phyloP scores from a whole-genome alignment of 1,284 basidiomycete genomes.

The Ustilago esculenta region DNA sequence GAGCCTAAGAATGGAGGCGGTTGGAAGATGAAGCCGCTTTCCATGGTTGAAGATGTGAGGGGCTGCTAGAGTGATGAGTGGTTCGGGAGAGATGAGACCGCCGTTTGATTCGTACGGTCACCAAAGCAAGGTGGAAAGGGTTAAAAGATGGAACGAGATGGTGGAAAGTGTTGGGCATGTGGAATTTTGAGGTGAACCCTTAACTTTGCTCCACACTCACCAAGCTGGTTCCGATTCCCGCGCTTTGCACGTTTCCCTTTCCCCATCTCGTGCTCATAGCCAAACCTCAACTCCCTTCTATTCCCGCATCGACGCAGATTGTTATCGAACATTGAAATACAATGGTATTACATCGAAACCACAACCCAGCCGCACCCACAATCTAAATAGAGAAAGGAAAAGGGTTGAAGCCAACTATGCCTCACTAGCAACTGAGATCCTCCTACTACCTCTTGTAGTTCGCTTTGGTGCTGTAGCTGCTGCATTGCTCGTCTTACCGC shows the following conservation, averaged over 20 bases:
- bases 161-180: too few relatives aligned
- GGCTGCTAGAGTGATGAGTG: neutral
- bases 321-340: too few relatives aligned
- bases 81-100: too few relatives aligned
- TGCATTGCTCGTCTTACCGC: slow-evolving; percentile 23
- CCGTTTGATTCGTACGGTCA: too few relatives aligned
- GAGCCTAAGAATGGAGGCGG: slow-evolving; percentile 27
- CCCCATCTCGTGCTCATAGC: too few relatives aligned
- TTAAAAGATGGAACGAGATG: too few relatives aligned
- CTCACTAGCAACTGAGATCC: slow-evolving; percentile 36
- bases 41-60: too few relatives aligned
- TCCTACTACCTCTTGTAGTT: slow-evolving; percentile 20
- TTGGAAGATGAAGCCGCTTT: neutral
- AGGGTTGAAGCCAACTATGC: too few relatives aligned
- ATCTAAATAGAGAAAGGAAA: neutral
- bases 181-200: neutral
- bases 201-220: neutral
- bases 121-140: too few relatives aligned
- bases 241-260: neutral
- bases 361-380: neutral
- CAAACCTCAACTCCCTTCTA: too few relatives aligned
- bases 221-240: neutral
- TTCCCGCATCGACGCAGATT: too few relatives aligned
- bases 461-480: slow-evolving; percentile 14
- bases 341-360: slow-evolving; percentile 9